Base-by-base conservation (phyloP, 2,329 filamentous ascomycete genomes). In the Aureobasidium lini region DNA sequence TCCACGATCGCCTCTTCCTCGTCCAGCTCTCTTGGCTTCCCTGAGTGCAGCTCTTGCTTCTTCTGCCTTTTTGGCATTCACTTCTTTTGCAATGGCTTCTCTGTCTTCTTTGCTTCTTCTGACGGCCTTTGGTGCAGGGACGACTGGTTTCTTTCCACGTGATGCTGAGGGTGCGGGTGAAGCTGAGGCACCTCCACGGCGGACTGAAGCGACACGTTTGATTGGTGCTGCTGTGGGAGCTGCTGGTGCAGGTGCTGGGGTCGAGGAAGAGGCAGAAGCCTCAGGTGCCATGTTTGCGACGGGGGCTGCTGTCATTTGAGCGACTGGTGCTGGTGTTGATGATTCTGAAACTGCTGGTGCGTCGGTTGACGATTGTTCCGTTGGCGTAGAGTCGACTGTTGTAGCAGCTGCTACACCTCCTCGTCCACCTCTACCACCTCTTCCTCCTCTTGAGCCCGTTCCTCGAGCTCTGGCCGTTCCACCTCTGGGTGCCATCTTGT, bases 51-150 rank as follows among this genome's bases (percentile, higher is more conserved):
- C 63, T 44, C 71, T 68, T 13, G 68, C 69, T 23, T 68, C 70
- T 9, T 69, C 69, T 23, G 70, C 69, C 58, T 74, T 70, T 48
- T 71, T 70, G 23, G 68, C 66, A 53, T 75, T 72, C 40, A 74
- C 69, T 52, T 73, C 73, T 28, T 69, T 65, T 39, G 71, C 71
- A 46, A 71, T 71, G 39, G 74, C 72, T 60, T 74, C 73, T 28
- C 74, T 67, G 50, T 76, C 74, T 32, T 74, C 75, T 62, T 77
- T 76, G 61, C 74, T 78, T 57, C 77, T 67, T 56, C 77, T 70
- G 11, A 74, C 75, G 15, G 70, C 73, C 60, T 75, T 77, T 39
- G 72, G 74, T 4, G 77, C 76, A 53, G 66, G 63, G 11, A 64
- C 60, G 36, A 63, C 46, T 11, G 62, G 56, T 52, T 63, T 64